Percentiles rank a stretch among this genome's conserved stretches.
phyloP scores from a whole-genome alignment of 805 yeast genomes.

The Sungouiozyma ichnusensis region DNA sequence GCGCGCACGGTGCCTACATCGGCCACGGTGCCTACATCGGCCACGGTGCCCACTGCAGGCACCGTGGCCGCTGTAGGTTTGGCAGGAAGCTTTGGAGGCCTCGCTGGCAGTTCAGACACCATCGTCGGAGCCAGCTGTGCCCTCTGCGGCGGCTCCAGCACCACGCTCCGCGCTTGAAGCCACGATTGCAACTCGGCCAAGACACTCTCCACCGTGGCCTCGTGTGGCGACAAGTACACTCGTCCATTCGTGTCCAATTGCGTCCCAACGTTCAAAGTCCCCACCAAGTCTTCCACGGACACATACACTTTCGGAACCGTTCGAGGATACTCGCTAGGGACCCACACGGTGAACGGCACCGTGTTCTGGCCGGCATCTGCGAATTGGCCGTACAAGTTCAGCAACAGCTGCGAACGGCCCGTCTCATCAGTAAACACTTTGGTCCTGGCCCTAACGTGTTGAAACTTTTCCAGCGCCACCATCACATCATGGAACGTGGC shows the following conservation, averaged over 20 bases:
- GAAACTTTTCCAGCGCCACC: conserved; percentile 38
- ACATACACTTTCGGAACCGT: conserved; percentile 59
- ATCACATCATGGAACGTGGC: conserved; percentile 50
- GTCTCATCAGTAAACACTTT: conserved; percentile 44
- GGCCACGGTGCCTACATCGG: not conserved
- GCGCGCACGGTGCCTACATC: too few relatives aligned
- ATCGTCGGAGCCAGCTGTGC: not conserved
- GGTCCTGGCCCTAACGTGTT: conserved; percentile 58
- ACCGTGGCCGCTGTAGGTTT: not conserved
- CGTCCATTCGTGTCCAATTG: conserved; percentile 62
- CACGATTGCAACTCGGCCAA: not conserved
- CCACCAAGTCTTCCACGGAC: conserved; percentile 36
- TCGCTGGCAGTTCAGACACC: not conserved
- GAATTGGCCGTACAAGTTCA: conserved; percentile 54
- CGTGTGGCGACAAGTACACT: conserved; percentile 58
- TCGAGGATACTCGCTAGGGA: conserved; percentile 64
- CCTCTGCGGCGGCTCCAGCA: not conserved
- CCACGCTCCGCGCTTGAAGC: not conserved
- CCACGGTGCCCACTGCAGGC: not conserved
- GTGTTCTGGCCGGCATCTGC: conserved; percentile 6
- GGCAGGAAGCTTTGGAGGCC: not conserved
- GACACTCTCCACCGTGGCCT: not conserved
- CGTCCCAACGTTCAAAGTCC: conserved; percentile 47
- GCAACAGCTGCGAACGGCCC: conserved; percentile 50
- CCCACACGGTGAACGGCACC: conserved; percentile 62